Conservation (phyloP, 2,329 filamentous ascomycete genomes). For the Alternaria solani region DNA sequence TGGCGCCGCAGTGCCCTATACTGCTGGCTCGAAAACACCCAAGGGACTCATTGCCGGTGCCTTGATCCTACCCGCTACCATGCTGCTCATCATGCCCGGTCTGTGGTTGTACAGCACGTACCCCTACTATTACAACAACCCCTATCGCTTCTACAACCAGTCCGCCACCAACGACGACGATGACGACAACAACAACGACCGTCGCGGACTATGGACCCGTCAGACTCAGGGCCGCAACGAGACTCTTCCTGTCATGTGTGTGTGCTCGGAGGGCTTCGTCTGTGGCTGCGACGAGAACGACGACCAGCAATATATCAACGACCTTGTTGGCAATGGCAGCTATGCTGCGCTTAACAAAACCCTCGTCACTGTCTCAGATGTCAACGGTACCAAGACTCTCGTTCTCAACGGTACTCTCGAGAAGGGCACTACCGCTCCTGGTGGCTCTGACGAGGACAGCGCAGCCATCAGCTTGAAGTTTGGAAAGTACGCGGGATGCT, state of each 20-base stretch:
- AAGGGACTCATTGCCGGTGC: constrained; percentile 60
- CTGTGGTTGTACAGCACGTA: constrained; percentile 71
- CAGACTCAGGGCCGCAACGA: constrained; percentile 57
- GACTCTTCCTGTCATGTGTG: constrained; percentile 67
- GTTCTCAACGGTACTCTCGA: constrained; percentile 79
- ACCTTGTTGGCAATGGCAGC: constrained; percentile 65
- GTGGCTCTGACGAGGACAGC: constrained; percentile 45
- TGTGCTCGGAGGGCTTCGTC: constrained; percentile 64
- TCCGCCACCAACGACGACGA: constrained; percentile 54
- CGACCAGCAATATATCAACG: constrained; percentile 65
- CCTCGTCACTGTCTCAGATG: constrained; percentile 67
- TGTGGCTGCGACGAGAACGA: constrained; percentile 77
- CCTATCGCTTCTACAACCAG: constrained; percentile 62
- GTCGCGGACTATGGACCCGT: constrained; percentile 8
- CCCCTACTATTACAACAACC: constrained; percentile 66
- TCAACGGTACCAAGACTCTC: constrained; percentile 70
- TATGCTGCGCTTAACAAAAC: constrained; percentile 67
- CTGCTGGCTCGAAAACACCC: constrained; percentile 59
- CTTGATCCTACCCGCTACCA: constrained; percentile 59
- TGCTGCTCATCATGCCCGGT: constrained; percentile 68
- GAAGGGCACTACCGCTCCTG: constrained; percentile 60
- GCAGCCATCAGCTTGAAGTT: constrained; percentile 30
- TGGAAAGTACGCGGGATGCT: constrained; percentile 49
- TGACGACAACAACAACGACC: constrained; percentile 48
- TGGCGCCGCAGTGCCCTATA: constrained; percentile 65